A percentile compares a stretch with the other conserved stretches of the same genome.
Conservation (phyloP, 805 yeast genomes). For the Lipomyces yamanashiensis region DNA sequence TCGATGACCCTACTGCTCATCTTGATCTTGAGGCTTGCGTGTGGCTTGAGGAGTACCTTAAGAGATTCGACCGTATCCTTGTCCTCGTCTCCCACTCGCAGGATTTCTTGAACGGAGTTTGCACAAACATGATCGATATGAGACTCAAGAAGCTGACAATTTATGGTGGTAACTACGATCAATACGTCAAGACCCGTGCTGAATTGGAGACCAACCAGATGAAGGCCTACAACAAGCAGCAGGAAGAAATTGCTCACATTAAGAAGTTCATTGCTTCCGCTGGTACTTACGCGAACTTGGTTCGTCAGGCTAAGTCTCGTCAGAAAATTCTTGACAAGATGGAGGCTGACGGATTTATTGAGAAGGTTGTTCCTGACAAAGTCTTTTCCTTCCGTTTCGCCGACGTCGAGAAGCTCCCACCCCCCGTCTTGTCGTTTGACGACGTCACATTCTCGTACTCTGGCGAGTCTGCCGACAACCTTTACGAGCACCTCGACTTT, state of each 20-base stretch:
- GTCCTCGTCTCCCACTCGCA: conserved; percentile 96
- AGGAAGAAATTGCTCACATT: conserved; percentile 97
- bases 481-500: conserved; percentile 88
- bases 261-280: conserved; percentile 99
- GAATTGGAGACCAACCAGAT: conserved; percentile 96
- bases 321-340: conserved; percentile 99
- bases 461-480: conserved; percentile 76
- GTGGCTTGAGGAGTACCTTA: conserved; percentile 98
- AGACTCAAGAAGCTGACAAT: conserved; percentile 69
- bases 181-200: conserved; percentile 89
- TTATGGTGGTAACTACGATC: conserved; percentile 98
- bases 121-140: conserved; percentile 98
- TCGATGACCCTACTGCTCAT: conserved; percentile 99
- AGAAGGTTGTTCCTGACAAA: conserved; percentile 89
- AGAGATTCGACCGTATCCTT: conserved; percentile 89
- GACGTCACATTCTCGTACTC: conserved; percentile 87
- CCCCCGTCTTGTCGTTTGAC: conserved; percentile 97
- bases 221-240: conserved; percentile 96
- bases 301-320: conserved; percentile 97
- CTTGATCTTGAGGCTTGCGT: conserved; percentile 99
- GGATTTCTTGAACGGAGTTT: conserved; percentile 99
- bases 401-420: conserved; percentile 94
- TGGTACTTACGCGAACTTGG: conserved; percentile 99
- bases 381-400: conserved; percentile 95
- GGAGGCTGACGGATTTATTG: conserved; percentile 97